Conservation (phyloP, 768 basidiomycete genomes). For the Lactifluus pinguis region DNA sequence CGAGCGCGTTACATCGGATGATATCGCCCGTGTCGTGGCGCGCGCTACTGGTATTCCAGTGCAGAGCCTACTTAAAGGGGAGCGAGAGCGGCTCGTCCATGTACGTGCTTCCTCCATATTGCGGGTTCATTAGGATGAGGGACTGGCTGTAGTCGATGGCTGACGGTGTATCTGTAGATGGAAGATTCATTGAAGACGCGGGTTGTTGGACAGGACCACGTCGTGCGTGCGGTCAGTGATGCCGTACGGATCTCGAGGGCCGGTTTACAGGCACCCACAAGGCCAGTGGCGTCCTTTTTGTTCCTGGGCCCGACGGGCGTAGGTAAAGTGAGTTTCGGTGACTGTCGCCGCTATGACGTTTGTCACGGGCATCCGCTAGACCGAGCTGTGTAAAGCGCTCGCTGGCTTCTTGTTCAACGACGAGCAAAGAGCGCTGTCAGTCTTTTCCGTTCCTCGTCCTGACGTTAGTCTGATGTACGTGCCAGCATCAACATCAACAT, state of each 20-base stretch:
- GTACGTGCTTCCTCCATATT: conserved; percentile 35
- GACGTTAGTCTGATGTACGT: not conserved
- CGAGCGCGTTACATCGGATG: conserved; percentile 81
- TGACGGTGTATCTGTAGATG: conserved; percentile 47
- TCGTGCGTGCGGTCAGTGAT: conserved; percentile 77
- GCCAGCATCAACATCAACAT: conserved; percentile 84
- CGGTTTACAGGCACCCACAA: conserved; percentile 78
- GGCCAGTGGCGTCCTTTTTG: conserved; percentile 88
- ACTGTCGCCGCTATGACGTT: not conserved
- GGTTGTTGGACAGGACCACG: conserved; percentile 88
- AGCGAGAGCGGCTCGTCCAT: conserved; percentile 82
- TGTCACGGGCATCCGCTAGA: conserved; percentile 34
- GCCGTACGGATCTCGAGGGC: conserved; percentile 90
- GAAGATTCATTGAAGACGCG: conserved; percentile 65
- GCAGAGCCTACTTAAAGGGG: conserved; percentile 79
- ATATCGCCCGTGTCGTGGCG: conserved; percentile 83
- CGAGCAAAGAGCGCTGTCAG: conserved; percentile 75
- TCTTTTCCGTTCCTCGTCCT: not conserved
- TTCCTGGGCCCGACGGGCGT: conserved; percentile 87
- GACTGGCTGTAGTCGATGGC: not conserved
- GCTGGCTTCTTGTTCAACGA: conserved; percentile 87
- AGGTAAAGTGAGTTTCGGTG: conserved; percentile 46
- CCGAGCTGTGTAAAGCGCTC: conserved; percentile 82
- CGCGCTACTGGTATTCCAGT: conserved; percentile 89
- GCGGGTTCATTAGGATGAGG: not conserved